These are phyloP conservation scores for Penicillium subrubescens DNA, from an alignment of 495 filamentous ascomycete species.

Conservation along the genomic window DNA sequence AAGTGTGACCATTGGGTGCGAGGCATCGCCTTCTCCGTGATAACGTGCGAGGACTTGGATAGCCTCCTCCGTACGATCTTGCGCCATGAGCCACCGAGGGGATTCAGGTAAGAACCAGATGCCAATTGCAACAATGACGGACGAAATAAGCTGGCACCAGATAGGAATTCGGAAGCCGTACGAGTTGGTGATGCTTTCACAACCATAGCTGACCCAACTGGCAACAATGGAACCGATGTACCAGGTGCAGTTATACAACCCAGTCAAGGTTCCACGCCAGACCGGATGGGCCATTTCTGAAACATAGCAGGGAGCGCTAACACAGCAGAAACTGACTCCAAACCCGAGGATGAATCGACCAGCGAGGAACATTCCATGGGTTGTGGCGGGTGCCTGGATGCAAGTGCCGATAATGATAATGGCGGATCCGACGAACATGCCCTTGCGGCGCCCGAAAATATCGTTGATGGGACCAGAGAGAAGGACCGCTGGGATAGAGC, in stretches of 20 bases:
- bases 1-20: slow-evolving; percentile 54
- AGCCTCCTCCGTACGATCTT: slow-evolving; percentile 54
- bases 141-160: slow-evolving; percentile 62
- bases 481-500: slow-evolving; percentile 24
- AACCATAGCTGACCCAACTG: slow-evolving; percentile 35
- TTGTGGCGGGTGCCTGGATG: slow-evolving; percentile 49
- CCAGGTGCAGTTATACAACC: slow-evolving; percentile 39
- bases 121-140: slow-evolving; percentile 40
- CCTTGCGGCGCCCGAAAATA: slow-evolving; percentile 56
- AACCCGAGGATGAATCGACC: slow-evolving; percentile 76
- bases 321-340: slow-evolving; percentile 64
- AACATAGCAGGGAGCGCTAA: slow-evolving; percentile 71
- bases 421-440: slow-evolving; percentile 62
- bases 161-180: slow-evolving; percentile 58
- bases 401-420: slow-evolving; percentile 61
- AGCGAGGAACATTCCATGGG: slow-evolving; percentile 60
- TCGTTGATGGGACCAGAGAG: slow-evolving; percentile 27
- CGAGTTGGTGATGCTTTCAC: slow-evolving; percentile 22
- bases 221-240: slow-evolving; percentile 54
- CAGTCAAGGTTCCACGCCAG: slow-evolving; percentile 65
- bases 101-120: slow-evolving; percentile 31
- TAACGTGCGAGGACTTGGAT: slow-evolving; percentile 52
- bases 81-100: slow-evolving; percentile 46
- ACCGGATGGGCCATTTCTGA: slow-evolving; percentile 72
- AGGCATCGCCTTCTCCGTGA: slow-evolving; percentile 53